A percentile compares a stretch with the other conserved stretches of the same genome.
Conservation (phyloP, 2,329 filamentous ascomycete species). For the Fonsecaea erecta region DNA sequence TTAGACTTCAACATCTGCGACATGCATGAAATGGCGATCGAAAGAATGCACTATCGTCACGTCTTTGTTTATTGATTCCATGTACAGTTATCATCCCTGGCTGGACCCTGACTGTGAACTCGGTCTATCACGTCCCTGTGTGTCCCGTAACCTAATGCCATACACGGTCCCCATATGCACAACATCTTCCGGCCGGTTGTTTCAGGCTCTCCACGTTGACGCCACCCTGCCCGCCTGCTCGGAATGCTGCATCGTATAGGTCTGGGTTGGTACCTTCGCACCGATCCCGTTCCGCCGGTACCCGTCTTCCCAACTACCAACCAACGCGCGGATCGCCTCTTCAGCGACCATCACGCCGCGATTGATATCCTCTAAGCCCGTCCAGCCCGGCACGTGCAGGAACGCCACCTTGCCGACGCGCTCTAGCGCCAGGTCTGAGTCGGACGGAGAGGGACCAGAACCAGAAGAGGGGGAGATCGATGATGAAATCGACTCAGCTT, state of each 20-base stretch:
- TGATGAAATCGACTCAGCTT: background rate
- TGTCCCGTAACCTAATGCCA: background rate
- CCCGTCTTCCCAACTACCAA: slow-evolving; percentile 46
- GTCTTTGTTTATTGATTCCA: background rate
- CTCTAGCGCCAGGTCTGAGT: slow-evolving; percentile 16
- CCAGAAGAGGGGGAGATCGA: background rate
- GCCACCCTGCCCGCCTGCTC: slow-evolving; percentile 13
- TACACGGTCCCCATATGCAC: background rate
- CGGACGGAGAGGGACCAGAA: background rate
- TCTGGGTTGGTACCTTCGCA: background rate
- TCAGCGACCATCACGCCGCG: slow-evolving; percentile 48
- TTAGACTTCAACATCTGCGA: background rate
- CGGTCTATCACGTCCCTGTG: background rate
- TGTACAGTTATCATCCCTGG: background rate
- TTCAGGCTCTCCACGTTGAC: slow-evolving; percentile 6
- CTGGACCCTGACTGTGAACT: background rate
- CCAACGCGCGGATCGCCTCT: slow-evolving; percentile 50
- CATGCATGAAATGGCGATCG: background rate
- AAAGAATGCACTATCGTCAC: background rate
- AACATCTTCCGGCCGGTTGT: background rate
- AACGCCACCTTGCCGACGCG: slow-evolving; percentile 62
- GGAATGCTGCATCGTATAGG: slow-evolving; percentile 30
- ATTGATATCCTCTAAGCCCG: slow-evolving; percentile 53
- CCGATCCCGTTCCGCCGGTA: slow-evolving; percentile 17
- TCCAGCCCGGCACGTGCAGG: slow-evolving; percentile 71